These are phyloP conservation scores for Atkinsonella texensis DNA, from an alignment of 2,329 filamentous ascomycete genomes.

Conservation along the genomic window DNA sequence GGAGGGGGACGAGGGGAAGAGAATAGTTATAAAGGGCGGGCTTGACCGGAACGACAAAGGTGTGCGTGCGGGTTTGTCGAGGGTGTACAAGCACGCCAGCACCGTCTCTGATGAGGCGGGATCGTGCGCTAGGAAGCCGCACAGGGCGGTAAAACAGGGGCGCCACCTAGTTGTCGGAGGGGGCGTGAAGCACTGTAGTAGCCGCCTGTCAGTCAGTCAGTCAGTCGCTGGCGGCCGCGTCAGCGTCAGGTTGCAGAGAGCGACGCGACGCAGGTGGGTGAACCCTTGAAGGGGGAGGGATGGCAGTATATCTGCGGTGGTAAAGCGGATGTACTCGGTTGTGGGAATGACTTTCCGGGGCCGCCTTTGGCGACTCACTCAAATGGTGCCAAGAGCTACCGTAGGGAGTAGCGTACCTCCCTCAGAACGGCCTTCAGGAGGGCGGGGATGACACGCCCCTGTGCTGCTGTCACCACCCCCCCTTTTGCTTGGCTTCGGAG, in stretches of 20 bases:
- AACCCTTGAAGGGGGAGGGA: neutral
- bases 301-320: neutral
- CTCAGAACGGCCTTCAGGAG: neutral
- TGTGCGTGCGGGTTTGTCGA: constrained; percentile 2
- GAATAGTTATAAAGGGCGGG: constrained; percentile 21
- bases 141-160: constrained; percentile 7
- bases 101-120: constrained; percentile 3
- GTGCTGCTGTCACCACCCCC: neutral
- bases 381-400: neutral
- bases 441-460: neutral
- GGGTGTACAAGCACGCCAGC: constrained; percentile 9
- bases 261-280: neutral
- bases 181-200: neutral
- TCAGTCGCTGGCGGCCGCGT: neutral
- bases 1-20: constrained; percentile 12
- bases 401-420: neutral
- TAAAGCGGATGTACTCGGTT: neutral
- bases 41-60: constrained; percentile 19
- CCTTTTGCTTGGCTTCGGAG: neutral
- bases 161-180: constrained; percentile 1
- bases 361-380: neutral
- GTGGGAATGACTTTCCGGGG: neutral
- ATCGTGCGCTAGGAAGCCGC: constrained; percentile 3
- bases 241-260: neutral
- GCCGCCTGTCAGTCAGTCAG: neutral